These are phyloP conservation scores for Ballota nigra DNA, from an alignment of 257 asterid species.

Conservation along the genomic window DNA sequence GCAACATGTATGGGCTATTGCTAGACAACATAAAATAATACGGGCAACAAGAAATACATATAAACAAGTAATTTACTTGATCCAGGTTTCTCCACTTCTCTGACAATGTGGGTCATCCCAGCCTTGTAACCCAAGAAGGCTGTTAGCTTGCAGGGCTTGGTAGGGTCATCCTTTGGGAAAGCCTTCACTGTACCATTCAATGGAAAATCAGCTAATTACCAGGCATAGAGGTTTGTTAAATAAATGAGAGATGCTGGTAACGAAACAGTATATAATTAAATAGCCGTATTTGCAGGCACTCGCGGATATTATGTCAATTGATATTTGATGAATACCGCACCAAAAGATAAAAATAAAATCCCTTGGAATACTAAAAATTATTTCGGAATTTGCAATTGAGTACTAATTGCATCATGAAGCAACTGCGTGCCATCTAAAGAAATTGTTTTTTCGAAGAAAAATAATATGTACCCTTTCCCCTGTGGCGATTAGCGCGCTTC, in stretches of 20 bases:
- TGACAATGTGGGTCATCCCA: constrained; percentile 65
- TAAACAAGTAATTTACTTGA: constrained; percentile 34
- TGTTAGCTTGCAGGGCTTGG: constrained; percentile 51
- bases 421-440: background rate
- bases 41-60: background rate
- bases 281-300: background rate
- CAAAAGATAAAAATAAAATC: too few species aligned
- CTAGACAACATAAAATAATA: too few species aligned
- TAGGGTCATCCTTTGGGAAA: constrained; percentile 61
- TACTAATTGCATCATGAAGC: background rate
- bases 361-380: too few species aligned
- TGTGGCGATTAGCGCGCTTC: constrained; percentile 58
- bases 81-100: constrained; percentile 67
- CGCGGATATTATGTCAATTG: background rate
- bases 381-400: background rate
- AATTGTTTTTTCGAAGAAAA: background rate
- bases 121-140: constrained; percentile 62
- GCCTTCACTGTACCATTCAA: constrained; percentile 54
- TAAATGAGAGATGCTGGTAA: background rate
- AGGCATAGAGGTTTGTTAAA: background rate
- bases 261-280: background rate
- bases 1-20: background rate
- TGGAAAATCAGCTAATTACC: background rate
- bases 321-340: background rate
- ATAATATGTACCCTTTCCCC: constrained; percentile 48